These are phyloP conservation scores for Candida germanica DNA, from an alignment of 805 yeast species.

Conservation along the genomic window DNA sequence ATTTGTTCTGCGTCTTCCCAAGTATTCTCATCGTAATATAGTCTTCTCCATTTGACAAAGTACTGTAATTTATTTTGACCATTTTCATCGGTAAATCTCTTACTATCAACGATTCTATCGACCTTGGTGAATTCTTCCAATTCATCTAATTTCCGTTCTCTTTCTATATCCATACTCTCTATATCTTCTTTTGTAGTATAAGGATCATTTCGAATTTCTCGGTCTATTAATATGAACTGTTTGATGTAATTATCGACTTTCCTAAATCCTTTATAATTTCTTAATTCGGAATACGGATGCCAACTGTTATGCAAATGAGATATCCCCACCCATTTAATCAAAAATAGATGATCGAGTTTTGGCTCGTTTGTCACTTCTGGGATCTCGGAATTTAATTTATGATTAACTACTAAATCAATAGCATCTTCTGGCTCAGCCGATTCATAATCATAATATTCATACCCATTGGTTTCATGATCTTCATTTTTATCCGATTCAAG, in stretches of 20 bases:
- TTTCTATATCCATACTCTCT: slow-evolving; percentile 89
- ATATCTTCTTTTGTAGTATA: slow-evolving; percentile 84
- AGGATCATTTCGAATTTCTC: slow-evolving; percentile 75
- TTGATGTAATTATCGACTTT: slow-evolving; percentile 87
- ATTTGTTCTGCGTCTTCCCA: slow-evolving; percentile 94
- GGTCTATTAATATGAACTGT: slow-evolving; percentile 68
- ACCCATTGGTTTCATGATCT: slow-evolving; percentile 31
- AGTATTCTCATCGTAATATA: slow-evolving; percentile 92
- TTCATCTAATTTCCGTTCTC: slow-evolving; percentile 80
- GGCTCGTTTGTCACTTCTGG: slow-evolving; percentile 48
- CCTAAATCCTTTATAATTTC: slow-evolving; percentile 68
- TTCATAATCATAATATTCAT: slow-evolving; percentile 30
- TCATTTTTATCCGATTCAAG: slow-evolving; percentile 35
- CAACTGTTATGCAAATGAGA: slow-evolving; percentile 95
- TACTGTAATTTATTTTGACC: slow-evolving; percentile 73
- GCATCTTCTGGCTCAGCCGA: slow-evolving; percentile 31
- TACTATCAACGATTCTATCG: slow-evolving; percentile 86
- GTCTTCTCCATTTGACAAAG: slow-evolving; percentile 88
- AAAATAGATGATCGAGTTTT: slow-evolving; percentile 54
- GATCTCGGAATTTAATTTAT: slow-evolving; percentile 28
- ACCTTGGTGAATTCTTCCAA: slow-evolving; percentile 79
- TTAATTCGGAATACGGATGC: slow-evolving; percentile 65
- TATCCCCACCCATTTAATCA: slow-evolving; percentile 80
- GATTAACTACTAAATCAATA: slow-evolving; percentile 41
- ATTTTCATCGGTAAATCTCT: slow-evolving; percentile 62